These are phyloP conservation scores for Allium sativum DNA, from an alignment of 106 monocot genomes.

Conservation along the genomic window DNA sequence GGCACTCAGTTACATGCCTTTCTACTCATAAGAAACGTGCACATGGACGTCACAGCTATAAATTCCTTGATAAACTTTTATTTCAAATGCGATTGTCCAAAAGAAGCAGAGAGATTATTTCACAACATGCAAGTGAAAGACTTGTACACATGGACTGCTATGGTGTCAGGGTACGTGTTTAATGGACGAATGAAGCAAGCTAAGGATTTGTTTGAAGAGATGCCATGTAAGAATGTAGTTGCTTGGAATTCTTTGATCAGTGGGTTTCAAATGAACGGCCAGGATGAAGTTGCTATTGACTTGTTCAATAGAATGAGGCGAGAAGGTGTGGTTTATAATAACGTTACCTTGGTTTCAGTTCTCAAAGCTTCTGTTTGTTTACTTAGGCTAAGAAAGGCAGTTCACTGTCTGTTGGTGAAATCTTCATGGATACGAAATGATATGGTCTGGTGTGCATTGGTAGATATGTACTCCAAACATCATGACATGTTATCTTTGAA, in stretches of 20 bases:
- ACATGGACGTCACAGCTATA: conserved; percentile 18
- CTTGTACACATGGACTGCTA: conserved; percentile 26
- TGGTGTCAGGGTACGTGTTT: conserved; percentile 17
- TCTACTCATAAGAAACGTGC: conserved; percentile 19
- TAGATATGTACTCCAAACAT: conserved; percentile 29
- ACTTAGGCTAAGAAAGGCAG: conserved; percentile 9
- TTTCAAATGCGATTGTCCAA: conserved; percentile 13
- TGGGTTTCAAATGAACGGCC: conserved; percentile 14
- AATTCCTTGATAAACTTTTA: conserved; percentile 27
- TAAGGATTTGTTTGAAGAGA: conserved; percentile 12
- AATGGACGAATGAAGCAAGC: conserved; percentile 15
- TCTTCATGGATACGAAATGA: conserved; percentile 15
- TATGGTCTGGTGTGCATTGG: conserved; percentile 16
- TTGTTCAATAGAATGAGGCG: conserved; percentile 22
- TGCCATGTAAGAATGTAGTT: conserved; percentile 22
- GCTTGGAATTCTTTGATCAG: conserved; percentile 25
- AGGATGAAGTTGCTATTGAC: conserved; percentile 13
- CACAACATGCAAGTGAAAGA: conserved; percentile 15
- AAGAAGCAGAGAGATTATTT: conserved; percentile 24
- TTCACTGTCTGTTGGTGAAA: conserved; percentile 24
- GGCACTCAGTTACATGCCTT: conserved; percentile 29
- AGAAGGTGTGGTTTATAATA: conserved; percentile 12
- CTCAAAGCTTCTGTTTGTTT: conserved; percentile 18
- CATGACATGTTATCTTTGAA: conserved; percentile 15
- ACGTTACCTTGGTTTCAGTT: conserved; percentile 17